These are phyloP conservation scores for Microbotryomycetes sp. DNA, from an alignment of 1,284 basidiomycete species.

Conservation along the genomic window DNA sequence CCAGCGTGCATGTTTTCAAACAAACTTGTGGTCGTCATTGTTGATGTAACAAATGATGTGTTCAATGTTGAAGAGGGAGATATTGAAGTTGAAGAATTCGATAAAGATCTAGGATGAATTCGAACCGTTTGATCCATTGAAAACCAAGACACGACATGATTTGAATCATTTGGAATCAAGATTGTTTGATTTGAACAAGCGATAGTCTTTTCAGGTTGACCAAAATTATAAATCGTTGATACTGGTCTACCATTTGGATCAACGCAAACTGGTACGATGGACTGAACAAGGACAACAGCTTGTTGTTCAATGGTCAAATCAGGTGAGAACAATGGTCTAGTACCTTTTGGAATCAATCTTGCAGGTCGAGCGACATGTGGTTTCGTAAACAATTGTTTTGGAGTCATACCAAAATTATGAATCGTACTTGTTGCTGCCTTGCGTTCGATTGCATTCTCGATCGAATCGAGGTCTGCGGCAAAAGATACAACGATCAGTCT, in stretches of 20 bases:
- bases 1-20: background rate
- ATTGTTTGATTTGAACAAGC: constrained; percentile 58
- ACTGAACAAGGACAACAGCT: constrained; percentile 18
- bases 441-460: constrained; percentile 76
- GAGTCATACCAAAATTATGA: constrained; percentile 91
- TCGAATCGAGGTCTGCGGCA: constrained; percentile 67
- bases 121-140: constrained; percentile 39
- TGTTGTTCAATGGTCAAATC: constrained; percentile 14
- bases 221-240: constrained; percentile 46
- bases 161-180: constrained; percentile 52
- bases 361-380: constrained; percentile 72
- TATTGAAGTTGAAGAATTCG: background rate
- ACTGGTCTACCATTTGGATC: constrained; percentile 3
- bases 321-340: constrained; percentile 19
- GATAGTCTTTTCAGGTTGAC: constrained; percentile 57
- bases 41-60: background rate
- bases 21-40: background rate
- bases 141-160: constrained; percentile 62
- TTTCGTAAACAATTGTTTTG: constrained; percentile 73
- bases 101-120: constrained; percentile 1
- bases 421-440: constrained; percentile 92
- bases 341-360: constrained; percentile 12
- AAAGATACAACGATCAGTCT: background rate
- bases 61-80: constrained; percentile 6
- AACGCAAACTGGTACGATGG: constrained; percentile 17